Evolutionary conservation across 1,139 yeast species (phyloP), one percentile per base, ranked within the genome.

Genomic region (Magnusiomyces suaveolens): DNA sequence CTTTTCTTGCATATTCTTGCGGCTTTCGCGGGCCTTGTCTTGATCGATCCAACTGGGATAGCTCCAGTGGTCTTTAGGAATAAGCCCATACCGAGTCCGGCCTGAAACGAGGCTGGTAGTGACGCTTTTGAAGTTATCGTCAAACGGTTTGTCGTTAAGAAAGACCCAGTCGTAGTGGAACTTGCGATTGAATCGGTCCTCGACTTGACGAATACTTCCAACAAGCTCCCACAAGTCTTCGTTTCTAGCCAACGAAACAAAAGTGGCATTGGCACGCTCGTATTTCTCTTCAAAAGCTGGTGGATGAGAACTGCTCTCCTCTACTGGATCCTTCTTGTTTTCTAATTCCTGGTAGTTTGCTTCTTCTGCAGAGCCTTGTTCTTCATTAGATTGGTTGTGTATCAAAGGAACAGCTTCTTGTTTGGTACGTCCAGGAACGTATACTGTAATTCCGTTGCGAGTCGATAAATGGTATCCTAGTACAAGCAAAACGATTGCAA

Each of bases 151-250:
- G 80, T 84, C 87, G 66, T 84, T 84, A 59, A 83, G 72, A 64
- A 84, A 84, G n/a, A 83, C 82, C 92, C 92, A 84, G 62, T 82
- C 87, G 67, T 84, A 84, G 62, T 82, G 78, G 67, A 69, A 84
- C 54, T 77, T 70, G 56, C 72, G 64, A 70, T 87, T 87, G 72
- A 87, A 87, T 50, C 92, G 75, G 63, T 80, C 83, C 70, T 87
- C 90, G 41, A 86, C 78, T 52, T 78, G 74, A 54, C 79, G 76
- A 49, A 87, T 80, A 3, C 94, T 80, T 52, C 73, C 75, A 20
- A 83, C 66, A 54, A 87, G 69, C 4, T 75, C 78, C 66, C 75
- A 74, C 38, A 87, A 66, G 61, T 88, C 96, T 16, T 72, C 66
- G 67, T 87, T 86, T 60, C 94, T 75, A 43, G 87, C 90, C 55